phyloP scores from a whole-genome alignment of 2,329 filamentous ascomycete species.

The Ceratocystis papillata region DNA sequence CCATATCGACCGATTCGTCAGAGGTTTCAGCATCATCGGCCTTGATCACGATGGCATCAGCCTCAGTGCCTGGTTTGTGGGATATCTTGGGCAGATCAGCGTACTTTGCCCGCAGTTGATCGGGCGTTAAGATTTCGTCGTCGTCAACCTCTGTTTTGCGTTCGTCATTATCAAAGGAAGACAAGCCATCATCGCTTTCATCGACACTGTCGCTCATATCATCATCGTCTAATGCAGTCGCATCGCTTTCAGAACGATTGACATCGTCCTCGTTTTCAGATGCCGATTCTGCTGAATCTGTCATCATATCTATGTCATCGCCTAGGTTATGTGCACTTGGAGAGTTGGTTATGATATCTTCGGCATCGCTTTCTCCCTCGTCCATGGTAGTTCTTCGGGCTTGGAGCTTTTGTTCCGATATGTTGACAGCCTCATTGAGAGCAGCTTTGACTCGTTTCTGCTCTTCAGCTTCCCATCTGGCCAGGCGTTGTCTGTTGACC shows the following conservation, averaged over 20 bases:
- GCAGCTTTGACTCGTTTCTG: conserved; percentile 55
- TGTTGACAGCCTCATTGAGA: conserved; percentile 61
- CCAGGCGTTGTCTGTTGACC: conserved; percentile 49
- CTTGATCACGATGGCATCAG: conserved; percentile 23
- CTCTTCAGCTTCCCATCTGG: conserved; percentile 55
- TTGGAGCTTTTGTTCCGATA: conserved; percentile 58
- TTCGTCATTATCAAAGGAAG: conserved; percentile 52
- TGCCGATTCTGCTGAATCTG: conserved; percentile 30
- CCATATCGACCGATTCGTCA: conserved; percentile 38
- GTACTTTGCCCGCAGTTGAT: conserved; percentile 59
- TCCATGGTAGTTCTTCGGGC: conserved; percentile 36
- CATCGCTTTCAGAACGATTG: conserved; percentile 25
- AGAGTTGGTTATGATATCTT: conserved; percentile 29
- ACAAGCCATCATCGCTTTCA: conserved; percentile 44
- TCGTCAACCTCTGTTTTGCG: conserved; percentile 44
- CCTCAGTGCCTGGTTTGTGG: neutral
- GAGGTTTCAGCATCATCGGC: conserved; percentile 28
- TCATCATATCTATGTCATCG: conserved; percentile 37
- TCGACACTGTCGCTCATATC: conserved; percentile 32
- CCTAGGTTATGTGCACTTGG: conserved; percentile 23
- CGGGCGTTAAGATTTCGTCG: conserved; percentile 57
- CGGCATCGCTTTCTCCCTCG: conserved; percentile 42
- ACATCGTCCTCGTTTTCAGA: conserved; percentile 26
- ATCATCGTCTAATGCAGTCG: conserved; percentile 31
- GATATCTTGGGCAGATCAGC: conserved; percentile 46